Conservation (phyloP, 208 protist species). For the Zelonia costaricensis region DNA sequence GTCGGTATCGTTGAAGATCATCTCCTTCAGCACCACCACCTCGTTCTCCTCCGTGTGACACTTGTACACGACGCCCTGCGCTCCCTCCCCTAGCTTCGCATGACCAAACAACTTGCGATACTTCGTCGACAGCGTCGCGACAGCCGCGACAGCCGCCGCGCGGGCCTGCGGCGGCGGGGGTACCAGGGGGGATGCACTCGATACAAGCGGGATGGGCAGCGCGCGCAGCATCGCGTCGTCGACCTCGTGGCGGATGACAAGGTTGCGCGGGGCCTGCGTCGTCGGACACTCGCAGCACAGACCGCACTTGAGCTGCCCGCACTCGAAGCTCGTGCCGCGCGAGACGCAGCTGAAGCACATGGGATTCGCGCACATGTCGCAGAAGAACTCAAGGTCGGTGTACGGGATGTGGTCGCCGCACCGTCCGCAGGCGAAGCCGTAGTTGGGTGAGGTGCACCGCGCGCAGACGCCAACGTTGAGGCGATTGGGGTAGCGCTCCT, state of each 20-base stretch:
- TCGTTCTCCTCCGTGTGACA: slow-evolving; percentile 67
- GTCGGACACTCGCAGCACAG: slow-evolving; percentile 60
- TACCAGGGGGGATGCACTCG: slow-evolving; percentile 2
- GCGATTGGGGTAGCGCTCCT: slow-evolving; percentile 34
- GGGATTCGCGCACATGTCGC: slow-evolving; percentile 53
- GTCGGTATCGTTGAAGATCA: slow-evolving; percentile 57
- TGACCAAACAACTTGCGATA: slow-evolving; percentile 46
- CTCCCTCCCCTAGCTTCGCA: slow-evolving; percentile 69
- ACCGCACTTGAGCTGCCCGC: slow-evolving; percentile 66
- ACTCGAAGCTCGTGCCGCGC: slow-evolving; percentile 54
- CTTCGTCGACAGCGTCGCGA: slow-evolving; percentile 30
- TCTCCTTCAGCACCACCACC: slow-evolving; percentile 82
- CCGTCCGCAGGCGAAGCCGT: slow-evolving; percentile 50
- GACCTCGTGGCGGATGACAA: slow-evolving; percentile 17
- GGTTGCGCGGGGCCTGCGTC: slow-evolving; percentile 19
- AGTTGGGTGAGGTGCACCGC: slow-evolving; percentile 29
- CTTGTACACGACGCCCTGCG: slow-evolving; percentile 82
- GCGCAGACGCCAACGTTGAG: slow-evolving; percentile 42
- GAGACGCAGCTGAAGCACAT: slow-evolving; percentile 63
- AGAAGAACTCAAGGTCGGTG: slow-evolving; percentile 46
- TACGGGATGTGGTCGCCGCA: slow-evolving; percentile 33
- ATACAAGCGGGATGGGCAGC: slow-evolving; percentile 23
- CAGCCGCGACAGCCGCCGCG: slow-evolving; percentile 8
- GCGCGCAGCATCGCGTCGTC: slow-evolving; percentile 16
- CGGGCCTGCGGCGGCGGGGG: slow-evolving; percentile 12